Conservation (phyloP, 2,329 filamentous ascomycete species). For the Aspergillus alliaceus region DNA sequence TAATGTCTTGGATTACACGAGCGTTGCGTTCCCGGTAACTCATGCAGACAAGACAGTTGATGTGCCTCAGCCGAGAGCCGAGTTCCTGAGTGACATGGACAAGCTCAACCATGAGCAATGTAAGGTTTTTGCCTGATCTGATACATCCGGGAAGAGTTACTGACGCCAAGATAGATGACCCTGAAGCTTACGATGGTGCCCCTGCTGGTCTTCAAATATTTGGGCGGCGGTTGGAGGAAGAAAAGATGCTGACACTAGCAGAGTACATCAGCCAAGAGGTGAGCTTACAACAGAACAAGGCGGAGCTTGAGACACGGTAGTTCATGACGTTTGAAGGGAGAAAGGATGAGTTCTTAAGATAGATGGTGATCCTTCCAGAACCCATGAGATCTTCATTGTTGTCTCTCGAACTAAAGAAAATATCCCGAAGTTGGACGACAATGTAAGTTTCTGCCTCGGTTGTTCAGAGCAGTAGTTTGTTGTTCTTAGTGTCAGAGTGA, state of each 20-base stretch:
- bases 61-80: slow-evolving; percentile 34
- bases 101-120: slow-evolving; percentile 49
- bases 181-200: slow-evolving; percentile 49
- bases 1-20: slow-evolving; percentile 59
- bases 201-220: slow-evolving; percentile 52
- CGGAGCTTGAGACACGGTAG: no score
- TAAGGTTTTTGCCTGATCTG: slow-evolving; percentile 32
- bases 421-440: no score
- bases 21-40: slow-evolving; percentile 57
- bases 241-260: slow-evolving; percentile 50
- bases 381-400: not conserved
- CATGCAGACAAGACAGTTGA: slow-evolving; percentile 54
- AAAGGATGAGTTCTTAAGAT: no score
- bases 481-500: not conserved
- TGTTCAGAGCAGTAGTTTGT: not conserved
- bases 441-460: not conserved
- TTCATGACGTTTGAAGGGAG: no score
- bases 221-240: slow-evolving; percentile 52
- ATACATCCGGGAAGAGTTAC: not conserved
- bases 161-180: slow-evolving; percentile 42
- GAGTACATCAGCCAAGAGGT: slow-evolving; percentile 37
- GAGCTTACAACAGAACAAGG: not conserved
- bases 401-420: no score
- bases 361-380: no score
- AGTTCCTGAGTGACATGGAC: slow-evolving; percentile 46